Evolutionary conservation across 75 land plant genomes (phyloP), one percentile per base, ranked within the genome.

Genomic region (Gnetum montanum): DNA sequence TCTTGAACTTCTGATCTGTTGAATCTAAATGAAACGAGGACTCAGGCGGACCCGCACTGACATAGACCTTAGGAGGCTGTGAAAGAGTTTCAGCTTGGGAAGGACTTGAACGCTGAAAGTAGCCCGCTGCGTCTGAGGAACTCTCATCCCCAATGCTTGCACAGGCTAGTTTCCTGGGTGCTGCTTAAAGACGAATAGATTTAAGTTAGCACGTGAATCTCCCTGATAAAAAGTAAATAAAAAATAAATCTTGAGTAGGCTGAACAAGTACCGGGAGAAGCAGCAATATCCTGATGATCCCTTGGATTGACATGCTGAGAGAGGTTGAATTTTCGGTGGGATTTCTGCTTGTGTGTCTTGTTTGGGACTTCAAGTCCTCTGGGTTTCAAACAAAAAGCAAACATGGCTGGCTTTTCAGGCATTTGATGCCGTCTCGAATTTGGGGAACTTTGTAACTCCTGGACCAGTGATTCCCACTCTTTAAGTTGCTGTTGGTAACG

Each of bases 311-410:
- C 63, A 29, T 54, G 61, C 10, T 74, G 60, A 8, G 70, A 79
- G 45, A 61, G 59, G 23, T 59, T 54, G 55, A 80, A 41, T 57
- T 79, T 94, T 68, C 61, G 72, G 6, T 94, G 98, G 6, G 98
- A 78, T 46, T 84, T 73, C 31, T 94, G 96, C 60, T 83, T 85
- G 34, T 83, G 70, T n/a, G 78, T 75, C 53, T 64, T 85, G 63
- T 76, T 76, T 31, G 77, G 76, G 18, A 74, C 61, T 63, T 88
- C 96, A 58, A 88, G 64, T 3, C 95, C 90, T 4, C 86, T 80
- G 16, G 96, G 90, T 48, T 73, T 76, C 71, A 94, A 48, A 61
- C 98, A 94, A 61, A 94, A 94, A 27, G 98, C 91, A 78, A 86
- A 85, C 83, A 83, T 75, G 11, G 74, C 68, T 19, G 99, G 99